phyloP scores from a whole-genome alignment of 2,329 filamentous ascomycete genomes.

The Neopestalotiopsis sp. region DNA sequence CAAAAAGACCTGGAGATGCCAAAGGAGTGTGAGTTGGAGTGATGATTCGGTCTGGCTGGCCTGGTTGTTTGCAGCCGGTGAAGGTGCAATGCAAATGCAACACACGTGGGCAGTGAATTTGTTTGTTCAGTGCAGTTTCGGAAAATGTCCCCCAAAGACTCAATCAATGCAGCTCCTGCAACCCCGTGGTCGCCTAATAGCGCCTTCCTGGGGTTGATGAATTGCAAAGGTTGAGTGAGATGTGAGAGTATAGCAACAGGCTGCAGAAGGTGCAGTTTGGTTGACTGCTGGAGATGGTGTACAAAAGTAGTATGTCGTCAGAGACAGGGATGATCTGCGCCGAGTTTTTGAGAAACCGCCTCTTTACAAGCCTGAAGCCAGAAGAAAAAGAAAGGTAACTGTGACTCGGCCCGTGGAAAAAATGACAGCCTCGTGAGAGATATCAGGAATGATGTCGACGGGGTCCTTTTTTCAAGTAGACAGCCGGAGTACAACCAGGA shows the following conservation, averaged over 20 bases:
- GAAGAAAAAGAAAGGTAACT: background rate
- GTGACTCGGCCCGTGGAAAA: background rate
- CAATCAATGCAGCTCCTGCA: background rate
- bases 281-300: background rate
- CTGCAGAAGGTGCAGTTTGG: background rate
- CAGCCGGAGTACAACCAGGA: no score
- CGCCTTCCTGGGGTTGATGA: background rate
- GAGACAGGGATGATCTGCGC: background rate
- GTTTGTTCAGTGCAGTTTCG: background rate
- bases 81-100: background rate
- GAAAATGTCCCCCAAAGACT: background rate
- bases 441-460: background rate
- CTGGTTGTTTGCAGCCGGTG: background rate
- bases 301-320: background rate
- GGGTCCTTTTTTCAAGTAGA: no score
- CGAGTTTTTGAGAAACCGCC: background rate
- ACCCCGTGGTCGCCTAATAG: constrained; percentile 10
- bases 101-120: background rate
- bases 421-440: background rate
- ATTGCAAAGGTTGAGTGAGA: background rate
- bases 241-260: background rate
- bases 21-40: background rate
- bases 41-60: background rate
- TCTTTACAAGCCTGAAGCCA: background rate
- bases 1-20: background rate